Conservation (phyloP, 805 yeast species). For the Saccharomycopsis oosterbeekiorum region DNA sequence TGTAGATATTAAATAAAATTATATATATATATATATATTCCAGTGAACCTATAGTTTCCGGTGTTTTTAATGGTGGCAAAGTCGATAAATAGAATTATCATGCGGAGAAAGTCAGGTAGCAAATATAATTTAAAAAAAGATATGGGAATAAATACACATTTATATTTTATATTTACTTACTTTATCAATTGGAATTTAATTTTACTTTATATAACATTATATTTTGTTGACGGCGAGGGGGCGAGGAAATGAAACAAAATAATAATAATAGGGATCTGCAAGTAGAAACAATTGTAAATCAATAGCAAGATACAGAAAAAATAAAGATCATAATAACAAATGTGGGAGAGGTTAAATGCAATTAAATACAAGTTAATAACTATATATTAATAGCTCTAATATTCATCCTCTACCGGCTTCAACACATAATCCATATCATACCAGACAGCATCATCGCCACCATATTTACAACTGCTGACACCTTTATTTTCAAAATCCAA, state of each 20-base stretch:
- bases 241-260: too few relatives aligned
- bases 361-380: not conserved
- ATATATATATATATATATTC: too few relatives aligned
- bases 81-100: too few relatives aligned
- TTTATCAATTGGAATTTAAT: not conserved
- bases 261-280: too few relatives aligned
- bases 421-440: conserved; percentile 39
- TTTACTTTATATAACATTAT: not conserved
- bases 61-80: too few relatives aligned
- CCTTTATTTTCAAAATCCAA: conserved; percentile 74
- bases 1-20: not conserved
- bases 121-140: too few relatives aligned
- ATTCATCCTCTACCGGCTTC: conserved; percentile 36
- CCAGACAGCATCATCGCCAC: conserved; percentile 44
- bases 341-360: not conserved
- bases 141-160: too few relatives aligned
- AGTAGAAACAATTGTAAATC: too few relatives aligned
- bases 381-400: conserved; percentile 16
- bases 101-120: too few relatives aligned
- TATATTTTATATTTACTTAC: not conserved
- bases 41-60: too few relatives aligned
- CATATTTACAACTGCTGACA: conserved; percentile 47
- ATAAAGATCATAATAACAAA: not conserved
- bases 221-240: not conserved
- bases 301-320: not conserved